Conservation (phyloP, 257 asterid genomes). For the Salvia rosmarinus region DNA sequence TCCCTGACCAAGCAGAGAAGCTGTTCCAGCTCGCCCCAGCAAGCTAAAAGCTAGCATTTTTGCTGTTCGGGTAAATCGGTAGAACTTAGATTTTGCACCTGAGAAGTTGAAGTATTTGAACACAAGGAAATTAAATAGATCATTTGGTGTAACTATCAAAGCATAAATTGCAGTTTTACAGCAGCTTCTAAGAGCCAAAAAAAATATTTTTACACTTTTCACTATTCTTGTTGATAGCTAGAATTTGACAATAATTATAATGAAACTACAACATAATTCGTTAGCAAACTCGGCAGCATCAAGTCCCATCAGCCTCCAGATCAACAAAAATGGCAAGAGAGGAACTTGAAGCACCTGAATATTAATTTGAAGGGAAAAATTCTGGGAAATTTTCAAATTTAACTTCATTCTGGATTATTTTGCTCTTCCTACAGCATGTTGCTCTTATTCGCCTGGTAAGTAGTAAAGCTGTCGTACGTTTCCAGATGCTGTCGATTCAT, state of each 20-base stretch:
- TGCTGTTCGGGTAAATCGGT: slow-evolving; percentile 26
- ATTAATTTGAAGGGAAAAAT: neutral
- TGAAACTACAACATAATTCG: slow-evolving; percentile 27
- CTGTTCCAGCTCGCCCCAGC: slow-evolving; percentile 60
- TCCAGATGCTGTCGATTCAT: slow-evolving; percentile 73
- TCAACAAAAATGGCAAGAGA: slow-evolving; percentile 34
- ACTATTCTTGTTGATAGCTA: neutral
- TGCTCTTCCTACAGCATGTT: slow-evolving; percentile 28
- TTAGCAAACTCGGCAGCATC: slow-evolving; percentile 29
- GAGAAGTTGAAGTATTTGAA: neutral
- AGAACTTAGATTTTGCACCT: neutral
- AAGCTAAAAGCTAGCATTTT: slow-evolving; percentile 43
- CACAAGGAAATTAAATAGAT: slow-evolving; percentile 15
- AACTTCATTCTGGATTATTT: slow-evolving; percentile 31
- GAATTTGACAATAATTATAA: slow-evolving; percentile 28
- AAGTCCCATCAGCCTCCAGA: slow-evolving; percentile 31
- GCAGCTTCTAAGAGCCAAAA: slow-evolving; percentile 1
- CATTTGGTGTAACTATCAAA: slow-evolving; percentile 3
- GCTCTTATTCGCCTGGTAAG: slow-evolving; percentile 60
- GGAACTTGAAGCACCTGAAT: slow-evolving; percentile 27
- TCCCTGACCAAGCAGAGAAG: slow-evolving; percentile 94
- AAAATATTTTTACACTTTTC: slow-evolving; percentile 5
- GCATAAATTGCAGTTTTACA: slow-evolving; percentile 4
- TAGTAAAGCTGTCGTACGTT: slow-evolving; percentile 83
- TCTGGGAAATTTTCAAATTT: neutral